Evolutionary conservation across 2,329 filamentous ascomycete species (phyloP), one percentile per base, ranked within the genome.

Genomic region (Clonostachys sp.): DNA sequence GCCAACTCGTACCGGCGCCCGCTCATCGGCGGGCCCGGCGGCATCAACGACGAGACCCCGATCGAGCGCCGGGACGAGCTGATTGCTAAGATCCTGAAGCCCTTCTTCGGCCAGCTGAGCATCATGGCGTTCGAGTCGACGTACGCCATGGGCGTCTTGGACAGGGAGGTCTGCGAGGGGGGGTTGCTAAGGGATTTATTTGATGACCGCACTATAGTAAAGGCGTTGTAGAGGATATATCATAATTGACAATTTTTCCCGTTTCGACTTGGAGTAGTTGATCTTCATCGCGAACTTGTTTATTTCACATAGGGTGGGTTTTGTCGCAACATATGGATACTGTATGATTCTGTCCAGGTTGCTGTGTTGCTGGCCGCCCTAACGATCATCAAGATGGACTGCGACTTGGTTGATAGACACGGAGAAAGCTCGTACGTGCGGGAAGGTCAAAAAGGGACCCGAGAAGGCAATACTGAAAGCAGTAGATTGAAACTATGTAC

Each of bases 71-170:
- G 75, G 57, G 81, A 85, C 46, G 82, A 86, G 64, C 68, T 97
- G 49, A 80, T 94, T 6, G 83, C 83, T 49, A 86, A 86, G 61
- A 80, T 96, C 12, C 68, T 97, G 52, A 77, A 88, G 55, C 92
- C 92, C 0, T 97, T 96, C 68, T 90, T 97, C 61, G 87, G 86
- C 13, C 88, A 95, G 62, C 70, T 99, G 53, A 96, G 91, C 62
- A 96, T 99, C 59, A 89, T 86, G 63, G 86, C 89, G 0, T 99
- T 96, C 67, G 94, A 99, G 71, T 87, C 86, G 51, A 92, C 87
- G 47, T 99, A 99, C 65, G 83, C 86, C 14, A 91, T 96, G 83
- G 84, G 83, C 35, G 65, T 66, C 40, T 68, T 87, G 24, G 89
- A 95, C 63, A 62, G 76, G 56, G 78, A 83, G 45, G 74, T 73